These are phyloP conservation scores for Penicillium odoratum DNA, from an alignment of 495 filamentous ascomycete genomes.

Conservation along the genomic window DNA sequence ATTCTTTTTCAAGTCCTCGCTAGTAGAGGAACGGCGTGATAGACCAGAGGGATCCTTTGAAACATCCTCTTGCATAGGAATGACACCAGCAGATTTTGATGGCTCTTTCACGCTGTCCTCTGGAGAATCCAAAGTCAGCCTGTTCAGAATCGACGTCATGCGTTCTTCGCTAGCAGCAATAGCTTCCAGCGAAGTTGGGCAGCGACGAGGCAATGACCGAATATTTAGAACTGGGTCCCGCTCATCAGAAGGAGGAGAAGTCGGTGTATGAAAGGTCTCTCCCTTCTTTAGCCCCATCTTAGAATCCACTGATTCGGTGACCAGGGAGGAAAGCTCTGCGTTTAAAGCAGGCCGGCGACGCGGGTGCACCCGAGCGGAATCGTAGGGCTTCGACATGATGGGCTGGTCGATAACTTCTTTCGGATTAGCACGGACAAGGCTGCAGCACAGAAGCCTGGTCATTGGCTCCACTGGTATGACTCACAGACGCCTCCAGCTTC, in stretches of 20 bases:
- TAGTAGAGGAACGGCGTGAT: conserved; percentile 1
- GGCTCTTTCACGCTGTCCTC: conserved; percentile 18
- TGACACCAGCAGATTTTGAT: not conserved
- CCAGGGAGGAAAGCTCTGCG: conserved; percentile 28
- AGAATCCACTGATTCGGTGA: conserved; percentile 22
- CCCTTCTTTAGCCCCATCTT: conserved; percentile 46
- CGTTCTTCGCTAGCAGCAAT: conserved; percentile 49
- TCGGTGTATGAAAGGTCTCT: conserved; percentile 53
- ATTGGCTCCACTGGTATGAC: conserved; percentile 2
- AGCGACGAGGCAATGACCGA: conserved; percentile 49
- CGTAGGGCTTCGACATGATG: conserved; percentile 28
- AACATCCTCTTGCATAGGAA: too few species aligned
- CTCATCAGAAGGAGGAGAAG: conserved; percentile 38
- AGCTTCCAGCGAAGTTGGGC: conserved; percentile 50
- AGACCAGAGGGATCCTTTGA: not conserved
- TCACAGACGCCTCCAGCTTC: conserved; percentile 18
- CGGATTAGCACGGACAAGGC: not conserved
- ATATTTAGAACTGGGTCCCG: conserved; percentile 46
- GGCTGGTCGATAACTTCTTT: not conserved
- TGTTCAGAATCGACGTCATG: conserved; percentile 46
- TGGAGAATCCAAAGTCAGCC: conserved; percentile 40
- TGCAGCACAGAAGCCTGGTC: not conserved
- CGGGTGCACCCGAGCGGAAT: conserved; percentile 31
- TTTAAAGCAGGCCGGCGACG: conserved; percentile 38
- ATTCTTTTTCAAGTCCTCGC: not conserved